Evolutionary conservation across 768 basidiomycete genomes (phyloP).

Genomic region (Kwoniella newhampshirensis): DNA sequence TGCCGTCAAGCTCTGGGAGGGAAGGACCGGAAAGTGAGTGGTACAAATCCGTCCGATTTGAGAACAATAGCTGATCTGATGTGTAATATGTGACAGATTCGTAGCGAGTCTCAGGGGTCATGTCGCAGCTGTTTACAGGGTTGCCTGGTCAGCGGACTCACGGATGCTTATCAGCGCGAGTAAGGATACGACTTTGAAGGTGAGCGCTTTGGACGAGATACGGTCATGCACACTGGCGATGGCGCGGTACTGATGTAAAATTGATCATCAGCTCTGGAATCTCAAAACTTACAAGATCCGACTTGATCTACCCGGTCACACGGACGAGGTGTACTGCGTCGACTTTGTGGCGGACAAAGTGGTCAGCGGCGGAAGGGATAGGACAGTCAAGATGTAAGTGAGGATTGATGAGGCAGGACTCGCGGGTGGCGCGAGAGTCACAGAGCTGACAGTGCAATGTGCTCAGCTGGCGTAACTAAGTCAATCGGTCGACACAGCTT

Average conservation of each 20-base stretch:
- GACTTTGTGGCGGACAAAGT: slow-evolving; percentile 99
- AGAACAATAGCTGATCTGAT: slow-evolving; percentile 51
- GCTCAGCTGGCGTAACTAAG: too few relatives aligned
- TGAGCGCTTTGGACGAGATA: slow-evolving; percentile 52
- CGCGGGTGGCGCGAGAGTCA: too few relatives aligned
- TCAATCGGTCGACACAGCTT: too few relatives aligned
- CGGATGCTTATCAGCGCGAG: slow-evolving; percentile 88
- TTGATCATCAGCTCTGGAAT: slow-evolving; percentile 92
- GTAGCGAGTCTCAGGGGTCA: slow-evolving; percentile 88
- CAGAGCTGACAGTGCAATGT: too few relatives aligned
- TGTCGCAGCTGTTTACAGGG: slow-evolving; percentile 87
- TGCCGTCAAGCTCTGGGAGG: slow-evolving; percentile 88
- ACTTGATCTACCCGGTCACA: slow-evolving; percentile 89
- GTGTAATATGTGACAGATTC: slow-evolving; percentile 61
- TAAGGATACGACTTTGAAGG: slow-evolving; percentile 95
- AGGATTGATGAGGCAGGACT: not conserved
- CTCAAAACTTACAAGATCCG: slow-evolving; percentile 94
- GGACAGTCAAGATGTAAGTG: slow-evolving; percentile 86
- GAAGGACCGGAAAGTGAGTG: slow-evolving; percentile 58
- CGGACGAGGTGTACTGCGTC: slow-evolving; percentile 97
- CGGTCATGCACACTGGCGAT: not conserved
- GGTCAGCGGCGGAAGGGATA: slow-evolving; percentile 94
- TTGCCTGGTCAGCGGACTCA: slow-evolving; percentile 94
- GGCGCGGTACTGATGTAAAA: too few relatives aligned
- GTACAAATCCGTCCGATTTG: not conserved